These are phyloP conservation scores for Tillandsia leiboldiana DNA, from an alignment of 176 grass and related monocot species.

Conservation along the genomic window DNA sequence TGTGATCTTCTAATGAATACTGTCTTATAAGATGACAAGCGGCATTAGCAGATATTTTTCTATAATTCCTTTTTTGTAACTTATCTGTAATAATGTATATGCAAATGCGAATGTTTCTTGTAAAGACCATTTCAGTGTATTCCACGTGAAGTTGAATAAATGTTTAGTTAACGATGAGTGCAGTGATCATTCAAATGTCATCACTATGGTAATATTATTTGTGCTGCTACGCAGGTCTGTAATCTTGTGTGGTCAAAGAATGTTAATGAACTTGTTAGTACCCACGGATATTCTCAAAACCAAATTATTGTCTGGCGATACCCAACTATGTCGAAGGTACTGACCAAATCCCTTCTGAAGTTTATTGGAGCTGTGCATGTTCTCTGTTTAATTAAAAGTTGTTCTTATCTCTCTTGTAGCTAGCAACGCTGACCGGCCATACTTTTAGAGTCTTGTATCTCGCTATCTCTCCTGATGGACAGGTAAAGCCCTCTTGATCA, in stretches of 20 bases:
- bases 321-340: conserved; percentile 95
- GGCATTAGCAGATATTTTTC: too few relatives aligned
- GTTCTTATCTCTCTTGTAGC: conserved; percentile 35
- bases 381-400: not conserved
- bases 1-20: too few relatives aligned
- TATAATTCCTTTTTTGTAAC: too few relatives aligned
- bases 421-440: conserved; percentile 86
- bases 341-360: not conserved
- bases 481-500: conserved; percentile 33
- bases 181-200: too few relatives aligned
- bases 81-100: too few relatives aligned
- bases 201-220: too few relatives aligned
- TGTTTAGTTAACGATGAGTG: too few relatives aligned
- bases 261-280: conserved; percentile 96
- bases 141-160: too few relatives aligned
- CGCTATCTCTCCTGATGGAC: conserved; percentile 91
- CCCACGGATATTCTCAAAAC: conserved; percentile 93
- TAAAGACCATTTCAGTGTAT: too few relatives aligned
- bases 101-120: too few relatives aligned
- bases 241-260: conserved; percentile 99
- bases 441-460: conserved; percentile 85
- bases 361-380: conserved; percentile 1
- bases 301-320: conserved; percentile 99
- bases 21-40: too few relatives aligned
- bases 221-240: conserved; percentile 51